These are phyloP conservation scores for Plasmodium coatneyi DNA, from an alignment of 169 alveolate genomes.

Conservation along the genomic window DNA sequence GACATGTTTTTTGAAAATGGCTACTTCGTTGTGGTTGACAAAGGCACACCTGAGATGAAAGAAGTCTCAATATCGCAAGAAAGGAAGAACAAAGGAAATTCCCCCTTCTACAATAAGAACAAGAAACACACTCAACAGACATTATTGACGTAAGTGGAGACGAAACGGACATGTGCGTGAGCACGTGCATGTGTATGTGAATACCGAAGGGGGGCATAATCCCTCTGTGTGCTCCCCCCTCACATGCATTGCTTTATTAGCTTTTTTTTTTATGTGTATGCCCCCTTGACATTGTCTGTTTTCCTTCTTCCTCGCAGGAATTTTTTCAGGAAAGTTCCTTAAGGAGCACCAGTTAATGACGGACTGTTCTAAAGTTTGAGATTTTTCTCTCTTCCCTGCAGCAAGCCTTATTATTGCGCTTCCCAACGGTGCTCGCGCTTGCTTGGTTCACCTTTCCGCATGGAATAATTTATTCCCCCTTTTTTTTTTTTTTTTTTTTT, in stretches of 20 bases:
- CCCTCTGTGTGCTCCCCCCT: not conserved
- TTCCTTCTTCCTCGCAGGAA: constrained; percentile 19
- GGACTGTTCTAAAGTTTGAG: not conserved
- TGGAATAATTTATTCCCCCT: not conserved
- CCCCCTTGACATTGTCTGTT: not conserved
- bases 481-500: too few species aligned
- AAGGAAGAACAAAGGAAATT: not conserved
- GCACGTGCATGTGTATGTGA: not conserved
- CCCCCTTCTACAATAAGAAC: constrained; percentile 15
- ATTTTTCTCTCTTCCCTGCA: not conserved
- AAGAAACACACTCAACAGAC: constrained; percentile 39
- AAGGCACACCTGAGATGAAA: not conserved
- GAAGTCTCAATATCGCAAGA: not conserved
- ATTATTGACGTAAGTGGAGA: constrained; percentile 37
- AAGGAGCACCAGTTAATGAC: not conserved
- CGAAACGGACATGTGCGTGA: not conserved
- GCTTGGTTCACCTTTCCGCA: not conserved
- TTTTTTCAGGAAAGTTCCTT: constrained; percentile 31
- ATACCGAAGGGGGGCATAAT: not conserved
- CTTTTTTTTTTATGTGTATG: not conserved
- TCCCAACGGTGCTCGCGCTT: not conserved
- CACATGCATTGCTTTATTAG: not conserved
- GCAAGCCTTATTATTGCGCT: not conserved
- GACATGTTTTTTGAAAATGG: constrained; percentile 66
- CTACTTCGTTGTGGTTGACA: constrained; percentile 53